Evolutionary conservation across 805 yeast genomes (phyloP), one percentile per base, ranked within the genome.

Genomic region (Yamadazyma tumulicola): DNA sequence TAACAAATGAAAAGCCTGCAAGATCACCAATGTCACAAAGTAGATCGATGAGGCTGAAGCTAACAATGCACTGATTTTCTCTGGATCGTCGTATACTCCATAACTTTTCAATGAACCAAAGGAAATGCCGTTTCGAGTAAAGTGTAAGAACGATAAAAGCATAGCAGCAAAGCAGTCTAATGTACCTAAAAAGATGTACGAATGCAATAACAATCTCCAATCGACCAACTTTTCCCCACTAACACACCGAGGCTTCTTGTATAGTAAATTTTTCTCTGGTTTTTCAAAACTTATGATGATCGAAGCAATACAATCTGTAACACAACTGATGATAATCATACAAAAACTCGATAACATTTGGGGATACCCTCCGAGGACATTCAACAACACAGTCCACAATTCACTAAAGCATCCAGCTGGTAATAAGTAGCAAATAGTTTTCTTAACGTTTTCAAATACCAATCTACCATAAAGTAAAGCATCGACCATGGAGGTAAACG

Each of bases 321-420:
- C 48, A 42, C 71, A 63, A 43, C 68, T 65, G 34, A 73, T 69
- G n/a, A 72, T 60, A 38, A 73, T 72, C 77, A 73, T 73, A 37
- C 56, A 51, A 51, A 72, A 70, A 4, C 75, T 68, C 2, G 75
- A 67, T 27, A 73, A 49, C 46, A 64, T 55, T 47, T 67, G 76
- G 2, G 78, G 78, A 36, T 67, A 43, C 7, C 77, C 77, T 47
- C 67, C 68, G n/a, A 69, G 49, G 4, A 72, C 59, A 42, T 68
- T 73, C 35, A 70, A 41, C 19, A 73, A 42, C 3, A 73, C 69
- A 0, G 77, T 66, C 77, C 77, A 72, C 20, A 73, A 55, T 48
- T 73, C 77, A 27, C 75, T 60, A 46, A 48, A 73, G 11, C 68
- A 55, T 19, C 78, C 78, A 25, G 77, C 79, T n/a, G 78, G 77